phyloP scores from a whole-genome alignment of 148 eudicot species.

The Spergularia marina region DNA sequence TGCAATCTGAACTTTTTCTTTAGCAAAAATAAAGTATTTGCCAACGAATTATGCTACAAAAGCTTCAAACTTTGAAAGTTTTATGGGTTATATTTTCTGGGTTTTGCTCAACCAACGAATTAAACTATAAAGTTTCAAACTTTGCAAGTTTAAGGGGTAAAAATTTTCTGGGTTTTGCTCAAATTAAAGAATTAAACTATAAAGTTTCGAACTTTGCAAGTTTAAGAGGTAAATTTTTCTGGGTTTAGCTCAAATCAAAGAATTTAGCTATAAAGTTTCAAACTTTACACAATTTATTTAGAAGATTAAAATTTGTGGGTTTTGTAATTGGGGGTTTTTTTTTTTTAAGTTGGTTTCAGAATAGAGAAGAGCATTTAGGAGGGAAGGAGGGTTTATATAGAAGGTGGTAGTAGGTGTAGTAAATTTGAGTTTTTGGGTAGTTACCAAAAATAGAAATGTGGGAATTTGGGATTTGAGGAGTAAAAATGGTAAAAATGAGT shows the following conservation, averaged over 20 bases:
- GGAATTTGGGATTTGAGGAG: not conserved
- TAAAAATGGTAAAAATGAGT: not conserved
- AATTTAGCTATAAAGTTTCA: not conserved
- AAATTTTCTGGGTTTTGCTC: not conserved
- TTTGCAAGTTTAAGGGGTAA: not conserved
- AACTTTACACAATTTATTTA: not conserved
- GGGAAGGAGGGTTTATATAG: slow-evolving; percentile 31
- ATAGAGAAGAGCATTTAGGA: not conserved
- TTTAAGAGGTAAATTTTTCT: not conserved
- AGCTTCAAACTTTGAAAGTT: not conserved
- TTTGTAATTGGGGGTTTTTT: slow-evolving; percentile 11
- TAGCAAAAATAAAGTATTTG: not conserved
- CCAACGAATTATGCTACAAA: not conserved
- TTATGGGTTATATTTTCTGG: not conserved
- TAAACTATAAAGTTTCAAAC: not conserved
- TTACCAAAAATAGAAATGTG: not conserved
- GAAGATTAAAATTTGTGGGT: not conserved
- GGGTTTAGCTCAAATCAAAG: not conserved
- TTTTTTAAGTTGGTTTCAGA: slow-evolving; percentile 3
- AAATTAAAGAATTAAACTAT: slow-evolving; percentile 14
- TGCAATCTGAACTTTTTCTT: slow-evolving; percentile 11
- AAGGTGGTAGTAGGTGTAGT: not conserved
- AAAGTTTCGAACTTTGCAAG: not conserved
- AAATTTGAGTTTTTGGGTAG: not conserved
- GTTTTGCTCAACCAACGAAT: slow-evolving; percentile 9